Conservation (phyloP, 2,329 filamentous ascomycete species). For the Talaromyces sp. region DNA sequence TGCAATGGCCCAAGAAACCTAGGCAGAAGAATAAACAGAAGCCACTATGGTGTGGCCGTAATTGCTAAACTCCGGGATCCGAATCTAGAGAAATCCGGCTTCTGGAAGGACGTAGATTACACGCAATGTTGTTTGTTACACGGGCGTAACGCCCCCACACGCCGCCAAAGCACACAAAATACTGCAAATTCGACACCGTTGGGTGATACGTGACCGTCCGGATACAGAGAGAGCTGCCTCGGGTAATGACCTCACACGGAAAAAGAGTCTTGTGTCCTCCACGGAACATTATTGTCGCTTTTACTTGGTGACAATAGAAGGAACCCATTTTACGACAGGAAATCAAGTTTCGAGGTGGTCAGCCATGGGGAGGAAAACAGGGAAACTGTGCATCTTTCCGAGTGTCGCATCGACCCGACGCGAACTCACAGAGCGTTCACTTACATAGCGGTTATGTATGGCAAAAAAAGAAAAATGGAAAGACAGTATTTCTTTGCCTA, state of each 20-base stretch:
- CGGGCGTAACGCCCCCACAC: not conserved
- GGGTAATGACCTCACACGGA: not conserved
- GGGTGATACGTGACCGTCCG: not conserved
- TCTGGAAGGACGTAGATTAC: conserved; percentile 5
- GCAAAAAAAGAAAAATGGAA: not conserved
- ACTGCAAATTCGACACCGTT: not conserved
- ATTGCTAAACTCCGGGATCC: not conserved
- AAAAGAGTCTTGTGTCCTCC: not conserved
- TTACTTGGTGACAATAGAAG: not conserved
- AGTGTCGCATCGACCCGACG: not conserved
- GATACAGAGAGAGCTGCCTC: not conserved
- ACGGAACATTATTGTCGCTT: not conserved
- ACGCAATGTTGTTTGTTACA: not conserved
- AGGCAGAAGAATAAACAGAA: not conserved
- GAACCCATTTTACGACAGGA: not conserved
- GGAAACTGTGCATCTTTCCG: not conserved
- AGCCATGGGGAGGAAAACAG: not conserved
- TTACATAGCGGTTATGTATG: not conserved
- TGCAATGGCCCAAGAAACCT: not conserved
- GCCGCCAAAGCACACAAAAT: not conserved
- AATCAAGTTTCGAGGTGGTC: not conserved
- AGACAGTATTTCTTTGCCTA: not conserved
- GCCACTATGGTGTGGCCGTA: not conserved
- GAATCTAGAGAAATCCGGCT: not conserved
- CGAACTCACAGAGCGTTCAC: not conserved